Percentiles rank a stretch among this genome's conserved stretches.
Conservation (phyloP, 441 rosid species). For the Cnidoscolus chayamansa region DNA sequence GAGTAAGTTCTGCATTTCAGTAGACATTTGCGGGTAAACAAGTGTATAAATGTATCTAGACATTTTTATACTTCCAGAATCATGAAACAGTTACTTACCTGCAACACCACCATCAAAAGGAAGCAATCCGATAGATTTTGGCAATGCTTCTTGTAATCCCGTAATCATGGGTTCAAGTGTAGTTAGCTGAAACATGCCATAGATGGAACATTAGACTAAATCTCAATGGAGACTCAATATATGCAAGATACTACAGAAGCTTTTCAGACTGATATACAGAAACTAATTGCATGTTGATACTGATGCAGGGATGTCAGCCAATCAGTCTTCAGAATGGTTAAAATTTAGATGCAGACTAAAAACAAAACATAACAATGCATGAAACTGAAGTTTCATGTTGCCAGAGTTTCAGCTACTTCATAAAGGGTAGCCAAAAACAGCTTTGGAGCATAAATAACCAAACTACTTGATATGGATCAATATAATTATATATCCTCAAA, state of each 20-base stretch:
- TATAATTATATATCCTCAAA: neutral
- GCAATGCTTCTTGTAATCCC: slow-evolving; percentile 92
- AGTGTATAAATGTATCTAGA: neutral
- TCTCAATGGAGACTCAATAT: slow-evolving; percentile 12
- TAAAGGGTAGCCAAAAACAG: neutral
- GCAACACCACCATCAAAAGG: slow-evolving; percentile 95
- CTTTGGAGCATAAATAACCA: neutral
- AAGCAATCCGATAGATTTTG: slow-evolving; percentile 95
- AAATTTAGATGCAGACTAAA: neutral
- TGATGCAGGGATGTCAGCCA: neutral
- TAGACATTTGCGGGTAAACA: neutral
- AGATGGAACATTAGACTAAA: slow-evolving; percentile 20
- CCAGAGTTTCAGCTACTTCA: neutral
- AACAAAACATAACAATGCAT: neutral
- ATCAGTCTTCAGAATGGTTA: neutral
- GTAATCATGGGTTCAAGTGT: slow-evolving; percentile 82
- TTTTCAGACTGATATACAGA: neutral
- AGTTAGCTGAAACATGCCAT: slow-evolving; percentile 54
- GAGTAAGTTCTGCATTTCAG: neutral
- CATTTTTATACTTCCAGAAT: neutral
- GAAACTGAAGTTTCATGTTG: neutral
- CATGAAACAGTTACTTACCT: slow-evolving; percentile 41
- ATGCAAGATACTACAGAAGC: neutral
- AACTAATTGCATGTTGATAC: neutral
- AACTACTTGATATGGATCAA: neutral